Conservation (phyloP, 192 early-diverging fungal species). For the Mortierella claussenii region DNA sequence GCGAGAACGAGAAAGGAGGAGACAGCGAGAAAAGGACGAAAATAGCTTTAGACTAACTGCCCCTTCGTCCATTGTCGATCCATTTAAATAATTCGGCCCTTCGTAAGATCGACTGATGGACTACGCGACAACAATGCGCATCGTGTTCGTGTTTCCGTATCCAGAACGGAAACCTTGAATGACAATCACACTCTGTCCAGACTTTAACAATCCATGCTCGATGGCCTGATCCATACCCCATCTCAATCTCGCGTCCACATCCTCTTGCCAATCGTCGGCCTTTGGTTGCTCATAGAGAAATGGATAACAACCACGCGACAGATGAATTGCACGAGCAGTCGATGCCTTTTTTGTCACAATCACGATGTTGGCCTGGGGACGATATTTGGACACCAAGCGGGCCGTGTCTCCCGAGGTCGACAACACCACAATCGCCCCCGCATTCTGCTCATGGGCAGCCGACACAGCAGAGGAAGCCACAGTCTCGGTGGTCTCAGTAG, state of each 20-base stretch:
- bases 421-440: conserved; percentile 90
- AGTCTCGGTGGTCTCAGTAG: conserved; percentile 89
- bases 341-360: conserved; percentile 85
- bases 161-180: conserved; percentile 85
- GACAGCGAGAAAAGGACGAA: too few relatives aligned
- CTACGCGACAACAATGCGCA: conserved; percentile 75
- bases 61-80: too few relatives aligned
- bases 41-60: too few relatives aligned
- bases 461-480: conserved; percentile 91
- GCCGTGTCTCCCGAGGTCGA: conserved; percentile 93
- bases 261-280: conserved; percentile 80
- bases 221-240: conserved; percentile 82
- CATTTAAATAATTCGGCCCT: too few relatives aligned
- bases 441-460: conserved; percentile 84
- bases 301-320: conserved; percentile 84
- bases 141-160: conserved; percentile 85
- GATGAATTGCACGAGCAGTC: conserved; percentile 79
- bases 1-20: too few relatives aligned
- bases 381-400: conserved; percentile 92
- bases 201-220: conserved; percentile 57
- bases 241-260: conserved; percentile 82
- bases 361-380: conserved; percentile 90
- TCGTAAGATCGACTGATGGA: too few relatives aligned
- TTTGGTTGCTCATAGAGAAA: conserved; percentile 73
- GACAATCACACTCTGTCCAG: conserved; percentile 76